Evolutionary conservation across 148 eudicot genomes (phyloP), one percentile per base, ranked within the genome.

Genomic region (Pharnaceum exiguum): DNA sequence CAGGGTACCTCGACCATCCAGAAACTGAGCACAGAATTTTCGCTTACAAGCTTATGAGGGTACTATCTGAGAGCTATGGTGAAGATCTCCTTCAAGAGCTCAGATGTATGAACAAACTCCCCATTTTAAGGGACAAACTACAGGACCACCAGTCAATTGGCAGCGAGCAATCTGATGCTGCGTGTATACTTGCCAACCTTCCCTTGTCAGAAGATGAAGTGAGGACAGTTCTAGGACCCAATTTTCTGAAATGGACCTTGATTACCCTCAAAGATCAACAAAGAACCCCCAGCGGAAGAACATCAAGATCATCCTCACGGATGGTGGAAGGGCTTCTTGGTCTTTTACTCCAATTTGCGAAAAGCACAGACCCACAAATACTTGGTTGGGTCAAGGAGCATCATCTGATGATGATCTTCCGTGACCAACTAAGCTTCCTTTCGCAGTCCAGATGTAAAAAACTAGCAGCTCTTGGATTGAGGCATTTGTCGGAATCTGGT

Each of bases 241-340:
- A 33, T 48, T 80, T 83, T 63, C 32, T 83, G 33, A 75, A 53
- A 62, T 75, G 83, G 85, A 70, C 76, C 5, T 60, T 80, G 18
- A 16, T 51, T 22, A 65, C 81, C 48, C 83, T 83, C 46, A 77
- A 73, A 62, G 81, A 75, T 23, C 74, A 63, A 52, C 60, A 39
- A n/a, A 40, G 25, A 3, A 31, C 46, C 59, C 39, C 70, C 32
- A 74, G 21, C 44, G 70, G 74, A 44, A 60, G 80, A 62, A 60
- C 54, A 19, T 47, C 67, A 4, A 58, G 69, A 50, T 60, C 77
- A 16, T 39, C 71, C 8, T 55, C 80, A 40, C 62, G 18, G 66
- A 58, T 80, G 79, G 55, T 63, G 26, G 89, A 83, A 71, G 89
- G 89, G 52, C 80, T 83, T 55, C 80, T 83, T 5, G 89, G 89